These are phyloP conservation scores for Fusarium sp. DNA, from an alignment of 2,329 filamentous ascomycete genomes.

Conservation along the genomic window DNA sequence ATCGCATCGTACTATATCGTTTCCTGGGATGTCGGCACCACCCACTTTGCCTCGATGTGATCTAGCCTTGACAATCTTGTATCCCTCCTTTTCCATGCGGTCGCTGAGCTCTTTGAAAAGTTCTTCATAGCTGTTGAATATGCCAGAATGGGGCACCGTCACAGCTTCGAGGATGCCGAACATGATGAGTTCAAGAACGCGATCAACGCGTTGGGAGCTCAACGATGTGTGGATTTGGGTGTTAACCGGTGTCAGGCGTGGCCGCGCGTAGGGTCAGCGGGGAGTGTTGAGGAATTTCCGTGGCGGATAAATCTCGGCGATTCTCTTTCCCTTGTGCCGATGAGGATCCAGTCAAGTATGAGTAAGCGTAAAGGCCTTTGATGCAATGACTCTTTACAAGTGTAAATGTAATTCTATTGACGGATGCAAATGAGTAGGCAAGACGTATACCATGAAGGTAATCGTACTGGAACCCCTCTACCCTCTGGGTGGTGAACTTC, in stretches of 20 bases:
- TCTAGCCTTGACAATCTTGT: constrained; percentile 61
- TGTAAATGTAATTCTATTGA: too few species aligned
- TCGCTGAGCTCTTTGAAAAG: constrained; percentile 58
- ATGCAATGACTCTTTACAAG: too few species aligned
- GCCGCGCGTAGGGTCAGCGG: constrained; percentile 38
- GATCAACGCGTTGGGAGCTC: constrained; percentile 47
- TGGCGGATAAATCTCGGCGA: constrained; percentile 46
- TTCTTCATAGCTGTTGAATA: constrained; percentile 59
- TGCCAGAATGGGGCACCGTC: constrained; percentile 53
- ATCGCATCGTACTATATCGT: constrained; percentile 60
- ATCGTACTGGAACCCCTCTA: too few species aligned
- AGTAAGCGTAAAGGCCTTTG: too few species aligned
- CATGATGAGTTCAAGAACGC: constrained; percentile 52
- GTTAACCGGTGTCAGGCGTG: constrained; percentile 50
- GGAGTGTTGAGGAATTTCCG: constrained; percentile 44
- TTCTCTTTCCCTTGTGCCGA: background rate
- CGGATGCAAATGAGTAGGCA: too few species aligned
- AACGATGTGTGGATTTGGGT: constrained; percentile 50
- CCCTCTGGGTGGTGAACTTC: too few species aligned
- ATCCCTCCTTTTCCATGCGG: constrained; percentile 60
- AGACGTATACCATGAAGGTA: too few species aligned
- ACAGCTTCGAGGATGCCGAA: constrained; percentile 60
- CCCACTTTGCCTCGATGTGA: constrained; percentile 59
- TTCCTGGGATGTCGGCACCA: constrained; percentile 57
- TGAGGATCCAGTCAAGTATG: too few species aligned